phyloP scores from a whole-genome alignment of 129 eudicot species.

The Dittrichia graveolens region DNA sequence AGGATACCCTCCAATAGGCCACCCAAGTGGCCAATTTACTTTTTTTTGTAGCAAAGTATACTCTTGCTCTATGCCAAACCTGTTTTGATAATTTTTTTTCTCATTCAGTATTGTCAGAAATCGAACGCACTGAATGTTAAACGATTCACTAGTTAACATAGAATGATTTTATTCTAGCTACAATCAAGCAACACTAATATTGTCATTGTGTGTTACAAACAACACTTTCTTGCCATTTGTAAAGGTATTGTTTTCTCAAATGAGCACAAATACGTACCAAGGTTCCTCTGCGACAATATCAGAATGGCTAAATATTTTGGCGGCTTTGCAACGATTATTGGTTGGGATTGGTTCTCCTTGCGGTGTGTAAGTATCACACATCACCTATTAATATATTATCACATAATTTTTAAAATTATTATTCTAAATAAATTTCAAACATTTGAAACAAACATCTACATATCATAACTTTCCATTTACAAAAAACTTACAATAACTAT shows the following conservation, averaged over 20 bases:
- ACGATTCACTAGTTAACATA: no score
- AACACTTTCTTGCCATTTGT: neutral
- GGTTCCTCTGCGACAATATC: slow-evolving; percentile 67
- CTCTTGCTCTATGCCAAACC: slow-evolving; percentile 89
- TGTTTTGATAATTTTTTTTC: slow-evolving; percentile 16
- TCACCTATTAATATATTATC: slow-evolving; percentile 47
- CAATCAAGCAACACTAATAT: no score
- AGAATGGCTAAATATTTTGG: slow-evolving; percentile 61
- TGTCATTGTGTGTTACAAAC: neutral
- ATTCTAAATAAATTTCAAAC: neutral
- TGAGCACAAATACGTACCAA: slow-evolving; percentile 40
- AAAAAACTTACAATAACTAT: no score
- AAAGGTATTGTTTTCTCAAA: no score
- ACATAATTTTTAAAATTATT: neutral
- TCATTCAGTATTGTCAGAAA: no score
- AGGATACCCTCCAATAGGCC: slow-evolving; percentile 89
- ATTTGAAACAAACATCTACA: neutral
- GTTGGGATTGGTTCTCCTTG: slow-evolving; percentile 71
- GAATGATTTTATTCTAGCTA: no score
- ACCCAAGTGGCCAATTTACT: slow-evolving; percentile 77
- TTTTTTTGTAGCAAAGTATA: slow-evolving; percentile 73
- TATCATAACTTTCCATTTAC: slow-evolving; percentile 34
- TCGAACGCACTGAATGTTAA: no score
- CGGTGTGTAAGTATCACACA: slow-evolving; percentile 77
- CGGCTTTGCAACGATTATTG: slow-evolving; percentile 59